phyloP scores from a whole-genome alignment of 2,329 filamentous ascomycete genomes.

The Cercospora citrullina region DNA sequence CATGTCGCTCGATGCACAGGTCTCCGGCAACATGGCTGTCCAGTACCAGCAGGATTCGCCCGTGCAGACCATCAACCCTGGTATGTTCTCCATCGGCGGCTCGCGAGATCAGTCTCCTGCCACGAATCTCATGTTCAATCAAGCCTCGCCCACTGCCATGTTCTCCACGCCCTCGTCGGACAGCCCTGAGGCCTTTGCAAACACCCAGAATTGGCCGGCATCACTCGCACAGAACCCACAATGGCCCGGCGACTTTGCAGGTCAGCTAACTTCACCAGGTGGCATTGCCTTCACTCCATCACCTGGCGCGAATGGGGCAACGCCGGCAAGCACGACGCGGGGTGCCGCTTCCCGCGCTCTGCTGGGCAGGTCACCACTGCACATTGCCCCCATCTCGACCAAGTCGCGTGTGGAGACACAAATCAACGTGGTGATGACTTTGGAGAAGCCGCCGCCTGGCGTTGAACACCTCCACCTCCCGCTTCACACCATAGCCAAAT shows the following conservation, averaged over 20 bases:
- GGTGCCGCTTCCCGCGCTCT: slow-evolving; percentile 14
- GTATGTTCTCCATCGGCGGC: slow-evolving; percentile 36
- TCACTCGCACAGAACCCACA: slow-evolving; percentile 35
- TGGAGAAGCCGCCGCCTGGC: slow-evolving; percentile 72
- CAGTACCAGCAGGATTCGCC: slow-evolving; percentile 35
- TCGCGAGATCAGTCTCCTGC: slow-evolving; percentile 37
- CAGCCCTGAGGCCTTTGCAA: slow-evolving; percentile 37
- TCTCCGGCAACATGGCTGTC: slow-evolving; percentile 23
- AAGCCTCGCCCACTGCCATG: slow-evolving; percentile 38
- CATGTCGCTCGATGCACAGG: slow-evolving; percentile 33
- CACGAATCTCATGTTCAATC: slow-evolving; percentile 35
- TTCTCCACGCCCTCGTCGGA: slow-evolving; percentile 43
- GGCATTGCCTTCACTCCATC: slow-evolving; percentile 40
- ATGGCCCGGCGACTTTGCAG: slow-evolving; percentile 37
- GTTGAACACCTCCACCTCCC: slow-evolving; percentile 83
- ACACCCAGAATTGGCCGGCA: slow-evolving; percentile 32
- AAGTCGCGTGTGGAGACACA: slow-evolving; percentile 97
- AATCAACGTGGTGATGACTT: slow-evolving; percentile 79
- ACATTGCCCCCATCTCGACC: slow-evolving; percentile 42
- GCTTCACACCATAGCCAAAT: slow-evolving; percentile 88
- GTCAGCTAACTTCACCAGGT: slow-evolving; percentile 37
- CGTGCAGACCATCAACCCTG: slow-evolving; percentile 39
- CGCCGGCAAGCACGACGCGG: slow-evolving; percentile 25
- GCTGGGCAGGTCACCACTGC: slow-evolving; percentile 36
- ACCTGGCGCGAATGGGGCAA: slow-evolving; percentile 36